Conservation (phyloP, 2,329 filamentous ascomycete genomes). For the Sporothrix inflata region DNA sequence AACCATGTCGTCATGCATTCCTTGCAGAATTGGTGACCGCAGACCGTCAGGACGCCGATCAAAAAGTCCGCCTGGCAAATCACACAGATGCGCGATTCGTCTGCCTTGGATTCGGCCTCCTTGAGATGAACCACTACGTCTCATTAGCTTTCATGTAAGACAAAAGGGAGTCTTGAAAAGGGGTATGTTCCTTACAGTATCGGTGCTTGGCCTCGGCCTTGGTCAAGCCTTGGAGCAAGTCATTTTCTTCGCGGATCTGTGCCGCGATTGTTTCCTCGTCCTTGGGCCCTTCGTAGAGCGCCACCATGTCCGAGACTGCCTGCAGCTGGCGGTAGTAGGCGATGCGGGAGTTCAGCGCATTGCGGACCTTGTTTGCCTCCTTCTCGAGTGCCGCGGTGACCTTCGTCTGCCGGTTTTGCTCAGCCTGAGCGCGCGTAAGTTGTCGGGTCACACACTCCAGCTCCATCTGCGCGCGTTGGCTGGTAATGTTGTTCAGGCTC, state of each 20-base stretch:
- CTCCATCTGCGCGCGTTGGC: constrained; percentile 62
- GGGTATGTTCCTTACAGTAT: constrained; percentile 62
- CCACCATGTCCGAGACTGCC: constrained; percentile 84
- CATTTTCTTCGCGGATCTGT: constrained; percentile 51
- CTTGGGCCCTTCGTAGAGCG: constrained; percentile 68
- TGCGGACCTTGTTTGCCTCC: constrained; percentile 76
- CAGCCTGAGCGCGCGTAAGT: constrained; percentile 61
- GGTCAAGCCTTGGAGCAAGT: constrained; percentile 61
- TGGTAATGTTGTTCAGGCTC: constrained; percentile 15
- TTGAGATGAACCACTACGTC: constrained; percentile 56
- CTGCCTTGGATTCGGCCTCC: constrained; percentile 59
- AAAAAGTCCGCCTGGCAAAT: constrained; percentile 82
- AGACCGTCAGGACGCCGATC: constrained; percentile 80
- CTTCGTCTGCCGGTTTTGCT: constrained; percentile 57
- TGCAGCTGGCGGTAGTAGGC: constrained; percentile 93
- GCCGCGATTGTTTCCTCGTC: constrained; percentile 55
- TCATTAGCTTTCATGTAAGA: neutral
- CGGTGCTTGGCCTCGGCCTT: constrained; percentile 71
- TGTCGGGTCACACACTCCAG: constrained; percentile 65
- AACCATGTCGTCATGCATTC: constrained; percentile 85
- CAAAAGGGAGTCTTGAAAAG: neutral
- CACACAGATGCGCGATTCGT: constrained; percentile 72
- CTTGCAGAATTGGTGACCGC: constrained; percentile 90
- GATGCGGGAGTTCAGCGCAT: constrained; percentile 80
- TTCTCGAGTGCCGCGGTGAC: constrained; percentile 56